Percentiles rank a stretch among this genome's conserved stretches.
These are phyloP conservation scores for Lactarius sp. DNA, from an alignment of 768 basidiomycete species.

Conservation along the genomic window DNA sequence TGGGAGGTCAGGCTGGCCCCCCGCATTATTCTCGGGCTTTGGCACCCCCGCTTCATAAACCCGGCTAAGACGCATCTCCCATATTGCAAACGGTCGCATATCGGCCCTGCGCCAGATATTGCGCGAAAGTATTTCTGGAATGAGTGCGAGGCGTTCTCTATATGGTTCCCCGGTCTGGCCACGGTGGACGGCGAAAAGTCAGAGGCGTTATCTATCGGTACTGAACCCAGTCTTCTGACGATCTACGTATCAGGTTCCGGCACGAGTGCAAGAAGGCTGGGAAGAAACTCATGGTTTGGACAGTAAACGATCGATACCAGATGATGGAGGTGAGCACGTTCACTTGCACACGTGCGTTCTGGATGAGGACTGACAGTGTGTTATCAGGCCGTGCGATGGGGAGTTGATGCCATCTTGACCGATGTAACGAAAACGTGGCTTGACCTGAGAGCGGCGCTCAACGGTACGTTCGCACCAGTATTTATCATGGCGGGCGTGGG, in stretches of 20 bases:
- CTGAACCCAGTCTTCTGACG: background rate
- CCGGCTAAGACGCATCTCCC: constrained; percentile 73
- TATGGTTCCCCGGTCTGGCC: constrained; percentile 68
- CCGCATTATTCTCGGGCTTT: constrained; percentile 74
- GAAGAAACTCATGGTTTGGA: constrained; percentile 93
- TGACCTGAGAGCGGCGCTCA: constrained; percentile 34
- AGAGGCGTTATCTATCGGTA: constrained; percentile 23
- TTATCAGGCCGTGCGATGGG: constrained; percentile 55
- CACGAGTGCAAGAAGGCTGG: constrained; percentile 71
- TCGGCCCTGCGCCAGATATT: constrained; percentile 64
- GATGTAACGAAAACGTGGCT: constrained; percentile 41
- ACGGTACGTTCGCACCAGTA: constrained; percentile 12
- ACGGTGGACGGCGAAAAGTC: constrained; percentile 69
- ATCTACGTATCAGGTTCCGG: constrained; percentile 53
- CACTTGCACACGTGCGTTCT: background rate
- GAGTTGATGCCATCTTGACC: constrained; percentile 44
- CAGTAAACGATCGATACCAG: constrained; percentile 83
- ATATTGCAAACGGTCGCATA: constrained; percentile 80
- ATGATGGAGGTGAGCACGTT: constrained; percentile 74
- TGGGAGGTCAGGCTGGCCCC: constrained; percentile 79
- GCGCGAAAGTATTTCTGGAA: constrained; percentile 89
- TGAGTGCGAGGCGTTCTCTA: constrained; percentile 80
- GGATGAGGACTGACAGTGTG: constrained; percentile 30
- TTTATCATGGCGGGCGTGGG: background rate
- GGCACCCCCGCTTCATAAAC: constrained; percentile 87